Evolutionary conservation across 768 basidiomycete species (phyloP), one percentile per base, ranked within the genome.

Genomic region (Artomyces pyxidatus): DNA sequence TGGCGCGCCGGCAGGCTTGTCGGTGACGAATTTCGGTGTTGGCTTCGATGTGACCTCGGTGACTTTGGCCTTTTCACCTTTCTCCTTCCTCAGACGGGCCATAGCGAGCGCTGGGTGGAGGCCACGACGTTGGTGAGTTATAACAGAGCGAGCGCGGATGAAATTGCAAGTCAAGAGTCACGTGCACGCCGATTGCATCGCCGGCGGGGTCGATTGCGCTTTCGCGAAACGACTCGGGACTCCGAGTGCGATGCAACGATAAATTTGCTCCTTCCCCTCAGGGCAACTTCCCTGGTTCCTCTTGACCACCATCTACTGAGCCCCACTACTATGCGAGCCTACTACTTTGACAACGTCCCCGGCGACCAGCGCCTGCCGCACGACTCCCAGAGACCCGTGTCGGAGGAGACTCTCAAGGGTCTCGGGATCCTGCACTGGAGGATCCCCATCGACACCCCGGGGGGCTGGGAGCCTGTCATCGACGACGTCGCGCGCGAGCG

Each of bases 281-380:
- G n/a, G n/a, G n/a, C n/a, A n/a, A 21, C 17, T 14, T 16, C 17
- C 42, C 23, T 43, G 12, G 7, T 43, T 12, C 16, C 4, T 4
- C 17, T 14, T 26, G 6, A 17, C 21, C 40, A 23, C 40, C 4
- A 19, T 3, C n/a, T n/a, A n/a, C n/a, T n/a, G n/a, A n/a, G 12
- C 39, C 21, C 39, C 39, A 17, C 17, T 57, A 6, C 52, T 59
- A 88, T 88, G 86, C 80, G 79, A 29, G 81, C 81, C 12, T 85
- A 83, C 71, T 84, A 81, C 69, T 82, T 72, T 62, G 82, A 88
- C 66, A 74, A 85, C 59, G n/a, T 76, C 26, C 75, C 81, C 0
- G 86, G 83, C 25, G 89, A 95, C 66, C 91, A 92, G 61, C 80
- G 87, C 29, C 76, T 86, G 5, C 77, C 74, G 0, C 92, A 96